A percentile compares a stretch with the other conserved stretches of the same genome.
phyloP scores from a whole-genome alignment of 2,329 filamentous ascomycete genomes.

The Pseudocercospora fuligena region DNA sequence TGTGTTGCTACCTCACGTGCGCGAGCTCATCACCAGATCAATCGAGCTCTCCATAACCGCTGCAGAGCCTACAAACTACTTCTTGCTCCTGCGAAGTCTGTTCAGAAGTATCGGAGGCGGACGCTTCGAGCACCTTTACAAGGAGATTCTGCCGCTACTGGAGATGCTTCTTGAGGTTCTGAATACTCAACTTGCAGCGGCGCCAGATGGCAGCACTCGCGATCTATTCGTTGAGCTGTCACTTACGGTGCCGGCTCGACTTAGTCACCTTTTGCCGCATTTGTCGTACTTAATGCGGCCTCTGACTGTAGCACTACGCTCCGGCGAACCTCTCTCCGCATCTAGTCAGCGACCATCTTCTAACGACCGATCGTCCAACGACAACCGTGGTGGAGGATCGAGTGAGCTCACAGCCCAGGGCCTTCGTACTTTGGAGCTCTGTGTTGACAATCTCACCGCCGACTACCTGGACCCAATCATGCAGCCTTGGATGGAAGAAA shows the following conservation, averaged over 20 bases:
- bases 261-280: slow-evolving; percentile 94
- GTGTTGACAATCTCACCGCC: slow-evolving; percentile 95
- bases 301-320: slow-evolving; percentile 90
- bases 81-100: slow-evolving; percentile 85
- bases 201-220: slow-evolving; percentile 84
- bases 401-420: slow-evolving; percentile 90
- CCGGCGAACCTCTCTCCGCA: slow-evolving; percentile 63
- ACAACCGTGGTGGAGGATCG: slow-evolving; percentile 30
- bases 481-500: slow-evolving; percentile 96
- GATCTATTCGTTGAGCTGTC: slow-evolving; percentile 98
- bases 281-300: slow-evolving; percentile 96
- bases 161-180: slow-evolving; percentile 98
- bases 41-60: slow-evolving; percentile 95
- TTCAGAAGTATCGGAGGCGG: slow-evolving; percentile 97
- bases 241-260: slow-evolving; percentile 88
- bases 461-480: slow-evolving; percentile 99
- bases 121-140: slow-evolving; percentile 96
- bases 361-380: slow-evolving; percentile 30
- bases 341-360: slow-evolving; percentile 26
- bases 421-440: slow-evolving; percentile 88
- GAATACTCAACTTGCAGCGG: slow-evolving; percentile 90
- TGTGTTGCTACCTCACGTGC: slow-evolving; percentile 91
- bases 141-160: slow-evolving; percentile 91
- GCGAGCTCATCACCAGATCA: slow-evolving; percentile 95
- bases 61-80: slow-evolving; percentile 98